Evolutionary conservation across 208 protist species (phyloP), one percentile per base, ranked within the genome.

Genomic region (Wallacemonas collosoma): DNA sequence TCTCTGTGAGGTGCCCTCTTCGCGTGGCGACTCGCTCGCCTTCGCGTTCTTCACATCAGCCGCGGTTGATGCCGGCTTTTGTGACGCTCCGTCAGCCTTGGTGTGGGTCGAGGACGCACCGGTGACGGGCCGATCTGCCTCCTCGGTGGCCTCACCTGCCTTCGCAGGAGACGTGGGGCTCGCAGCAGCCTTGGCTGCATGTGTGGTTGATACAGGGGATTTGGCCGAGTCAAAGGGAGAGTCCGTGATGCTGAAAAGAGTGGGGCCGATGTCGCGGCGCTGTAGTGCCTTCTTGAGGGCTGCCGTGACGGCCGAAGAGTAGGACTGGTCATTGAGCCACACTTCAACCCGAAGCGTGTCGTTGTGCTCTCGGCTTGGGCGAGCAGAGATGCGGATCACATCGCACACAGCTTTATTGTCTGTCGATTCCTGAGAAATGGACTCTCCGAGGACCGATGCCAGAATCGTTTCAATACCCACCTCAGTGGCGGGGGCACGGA

Each of bases 301-400:
- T 36, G 71, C 70, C 6, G 73, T 44, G 12, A 95, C 88, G 7
- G 79, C 76, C 2, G 68, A 81, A 6, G 86, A 79, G 76, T 87
- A 93, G 15, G 72, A 71, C 14, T 81, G 70, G 71, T 94, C 85
- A 54, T 87, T 95, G 50, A 97, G 88, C 90, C 92, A 97, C 66
- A 97, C 80, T 80, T 97, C 89, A 36, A 94, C 79, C 8, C 89
- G 86, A 43, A 97, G 75, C 55, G 85, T 72, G 58, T 94, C 89
- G 7, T 82, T 75, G 58, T 83, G 72, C 48, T 93, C 86, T 15
- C 85, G 73, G 69, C 73, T 94, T 12, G 88, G 83, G 3, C 90
- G 83, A 6, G 84, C 85, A 2, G 87, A 79, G 38, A 97, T 78
- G 56, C 92, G 88, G 43, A 97, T 77, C 43, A 97, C 90, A 65